phyloP scores from a whole-genome alignment of 495 filamentous ascomycete species.

The Talaromyces liani region DNA sequence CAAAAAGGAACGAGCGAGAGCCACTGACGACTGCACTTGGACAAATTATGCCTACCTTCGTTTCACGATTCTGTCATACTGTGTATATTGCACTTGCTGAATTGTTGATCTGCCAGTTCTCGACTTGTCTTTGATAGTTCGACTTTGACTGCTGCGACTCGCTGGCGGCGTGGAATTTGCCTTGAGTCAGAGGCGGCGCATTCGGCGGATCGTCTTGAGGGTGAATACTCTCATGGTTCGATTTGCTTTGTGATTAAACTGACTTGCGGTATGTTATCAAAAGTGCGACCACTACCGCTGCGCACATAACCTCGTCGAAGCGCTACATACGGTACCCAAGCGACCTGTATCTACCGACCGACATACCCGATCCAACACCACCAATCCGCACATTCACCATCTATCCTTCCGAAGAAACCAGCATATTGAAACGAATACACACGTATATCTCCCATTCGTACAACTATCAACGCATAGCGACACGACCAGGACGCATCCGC shows the following conservation, averaged over 20 bases:
- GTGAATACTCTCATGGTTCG: not conserved
- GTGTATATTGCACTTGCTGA: not conserved
- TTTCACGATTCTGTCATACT: not conserved
- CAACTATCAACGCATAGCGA: not conserved
- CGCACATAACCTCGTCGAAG: not conserved
- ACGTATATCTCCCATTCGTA: not conserved
- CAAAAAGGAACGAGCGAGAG: not conserved
- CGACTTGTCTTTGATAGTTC: not conserved
- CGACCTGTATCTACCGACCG: not conserved
- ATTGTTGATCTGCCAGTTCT: not conserved
- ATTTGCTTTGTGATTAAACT: not conserved
- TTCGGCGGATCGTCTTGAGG: not conserved
- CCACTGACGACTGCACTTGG: not conserved
- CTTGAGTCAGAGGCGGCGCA: not conserved
- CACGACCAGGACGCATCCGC: not conserved
- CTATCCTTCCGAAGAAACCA: not conserved
- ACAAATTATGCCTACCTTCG: not conserved
- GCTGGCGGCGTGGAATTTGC: not conserved
- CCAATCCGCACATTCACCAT: not conserved
- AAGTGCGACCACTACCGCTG: not conserved
- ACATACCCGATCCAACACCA: not conserved
- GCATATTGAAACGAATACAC: not conserved
- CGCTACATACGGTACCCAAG: not conserved
- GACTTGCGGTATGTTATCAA: not conserved
- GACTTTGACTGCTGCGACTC: not conserved